Evolutionary conservation across 441 rosid species (phyloP).

Genomic region (Manihot esculenta): DNA sequence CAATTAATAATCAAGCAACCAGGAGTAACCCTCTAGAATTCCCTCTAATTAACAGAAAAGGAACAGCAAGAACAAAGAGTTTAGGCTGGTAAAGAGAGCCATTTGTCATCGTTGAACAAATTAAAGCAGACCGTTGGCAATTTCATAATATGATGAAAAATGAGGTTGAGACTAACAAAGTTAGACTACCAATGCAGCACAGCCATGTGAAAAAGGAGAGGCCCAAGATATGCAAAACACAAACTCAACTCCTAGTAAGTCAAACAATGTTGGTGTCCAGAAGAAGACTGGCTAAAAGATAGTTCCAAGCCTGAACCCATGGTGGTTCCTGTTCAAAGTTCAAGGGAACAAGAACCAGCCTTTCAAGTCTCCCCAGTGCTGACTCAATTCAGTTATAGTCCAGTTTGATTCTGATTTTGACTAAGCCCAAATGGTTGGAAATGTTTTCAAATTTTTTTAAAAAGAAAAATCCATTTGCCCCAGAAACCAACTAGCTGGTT

Average conservation of each 20-base stretch:
- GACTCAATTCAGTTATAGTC: too few species aligned
- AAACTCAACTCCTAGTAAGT: neutral
- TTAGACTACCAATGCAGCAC: neutral
- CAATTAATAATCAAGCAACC: neutral
- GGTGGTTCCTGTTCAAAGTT: too few species aligned
- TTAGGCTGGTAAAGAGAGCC: conserved; percentile 1
- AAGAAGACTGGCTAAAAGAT: too few species aligned
- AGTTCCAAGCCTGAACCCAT: too few species aligned
- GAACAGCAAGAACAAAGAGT: neutral
- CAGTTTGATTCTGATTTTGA: too few species aligned
- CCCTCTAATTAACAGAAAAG: neutral
- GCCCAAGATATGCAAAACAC: neutral
- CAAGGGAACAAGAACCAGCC: too few species aligned
- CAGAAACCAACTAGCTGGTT: too few species aligned
- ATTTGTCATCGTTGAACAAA: neutral
- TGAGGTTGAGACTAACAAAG: neutral
- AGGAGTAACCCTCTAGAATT: neutral
- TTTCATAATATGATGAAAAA: neutral
- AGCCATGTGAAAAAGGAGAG: too few species aligned
- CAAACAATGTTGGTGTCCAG: neutral
- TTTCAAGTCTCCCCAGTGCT: too few species aligned
- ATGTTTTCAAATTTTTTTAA: too few species aligned
- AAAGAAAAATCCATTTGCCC: too few species aligned
- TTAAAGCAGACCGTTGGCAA: neutral
- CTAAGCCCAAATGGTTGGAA: too few species aligned